Base-by-base conservation (phyloP, 148 eudicot genomes). In the Cornus kousa region DNA sequence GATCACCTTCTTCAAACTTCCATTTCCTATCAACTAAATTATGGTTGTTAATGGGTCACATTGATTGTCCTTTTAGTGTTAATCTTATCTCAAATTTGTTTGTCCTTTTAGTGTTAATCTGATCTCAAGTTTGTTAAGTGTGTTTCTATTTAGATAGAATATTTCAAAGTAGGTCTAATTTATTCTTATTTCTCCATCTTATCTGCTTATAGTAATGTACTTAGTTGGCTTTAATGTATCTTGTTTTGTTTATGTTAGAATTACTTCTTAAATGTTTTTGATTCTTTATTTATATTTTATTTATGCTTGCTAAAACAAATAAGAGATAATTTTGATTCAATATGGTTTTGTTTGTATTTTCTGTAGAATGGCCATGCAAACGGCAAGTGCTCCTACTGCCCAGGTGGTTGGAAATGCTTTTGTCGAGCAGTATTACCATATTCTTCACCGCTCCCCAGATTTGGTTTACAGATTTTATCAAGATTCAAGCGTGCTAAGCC, bases 391-490 rank as follows among this genome's bases (percentile, higher is more conserved):
- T 55, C 72, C 78, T 60, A 48, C 77, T 79, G 88, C 92, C 40
- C 87, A 87, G 80, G 87, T 88, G 77, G 87, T 91, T 81, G 97
- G 91, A 40, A 87, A 88, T 88, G 97, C 97, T 66, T 93, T 93
- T 78, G 95, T 93, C 10, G 90, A 82, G 72, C 97, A 93, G 82
- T 93, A 89, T 78, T 91, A 93, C 86, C 87, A 82, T 66, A 89
- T 93, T 72, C 95, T 91, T 72, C 92, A 93, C 75, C 83, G 82
- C 33, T 85, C 90, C 50, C 95, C 95, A 4, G 93, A 91, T 70
- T 40, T 77, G 70, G 97, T 90, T 71, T 81, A 83, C 79, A 86
- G 83, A 71, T 93, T 93, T 85, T 93, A 93, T 77, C 89, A 89
- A 50, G 95, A 93, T 55, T 80, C 87, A 22, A 91, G 97, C 72